Conservation (phyloP, 2,329 filamentous ascomycete species). For the Lasiodiplodia theobromae region DNA sequence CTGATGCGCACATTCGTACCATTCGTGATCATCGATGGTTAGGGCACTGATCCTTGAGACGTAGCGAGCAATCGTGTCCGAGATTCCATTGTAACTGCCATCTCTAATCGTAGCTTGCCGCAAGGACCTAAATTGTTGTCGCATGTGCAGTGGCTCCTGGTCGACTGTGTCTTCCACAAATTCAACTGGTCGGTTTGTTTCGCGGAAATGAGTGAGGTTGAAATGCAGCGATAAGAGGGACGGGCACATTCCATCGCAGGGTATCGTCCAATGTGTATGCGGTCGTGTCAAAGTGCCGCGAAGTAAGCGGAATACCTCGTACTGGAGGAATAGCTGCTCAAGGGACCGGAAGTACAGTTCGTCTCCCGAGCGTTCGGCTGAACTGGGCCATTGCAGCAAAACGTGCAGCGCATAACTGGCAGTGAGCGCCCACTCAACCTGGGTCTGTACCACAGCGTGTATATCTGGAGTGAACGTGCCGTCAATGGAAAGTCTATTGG, state of each 20-base stretch:
- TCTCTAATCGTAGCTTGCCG: background rate
- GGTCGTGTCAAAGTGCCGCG: background rate
- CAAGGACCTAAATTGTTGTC: background rate
- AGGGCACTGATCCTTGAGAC: conserved; percentile 5
- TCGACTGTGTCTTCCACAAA: background rate
- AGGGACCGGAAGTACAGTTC: conserved; percentile 12
- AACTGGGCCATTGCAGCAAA: background rate
- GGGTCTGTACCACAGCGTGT: background rate
- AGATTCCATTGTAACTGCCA: background rate
- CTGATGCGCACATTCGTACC: background rate
- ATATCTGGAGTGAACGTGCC: background rate
- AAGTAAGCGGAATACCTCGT: conserved; percentile 13
- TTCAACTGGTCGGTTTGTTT: background rate
- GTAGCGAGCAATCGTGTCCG: conserved; percentile 4
- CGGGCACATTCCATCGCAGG: background rate
- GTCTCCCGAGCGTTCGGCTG: background rate
- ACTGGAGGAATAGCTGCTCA: conserved; percentile 3
- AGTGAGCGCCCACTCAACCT: background rate
- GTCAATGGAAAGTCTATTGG: background rate
- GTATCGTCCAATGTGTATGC: background rate
- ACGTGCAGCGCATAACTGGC: background rate
- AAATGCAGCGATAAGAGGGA: background rate
- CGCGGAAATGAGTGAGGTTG: conserved; percentile 1
- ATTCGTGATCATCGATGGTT: conserved; percentile 19
- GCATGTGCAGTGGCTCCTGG: conserved; percentile 2